Base-by-base conservation (phyloP, 2,329 filamentous ascomycete genomes). In the Alternaria solani region DNA sequence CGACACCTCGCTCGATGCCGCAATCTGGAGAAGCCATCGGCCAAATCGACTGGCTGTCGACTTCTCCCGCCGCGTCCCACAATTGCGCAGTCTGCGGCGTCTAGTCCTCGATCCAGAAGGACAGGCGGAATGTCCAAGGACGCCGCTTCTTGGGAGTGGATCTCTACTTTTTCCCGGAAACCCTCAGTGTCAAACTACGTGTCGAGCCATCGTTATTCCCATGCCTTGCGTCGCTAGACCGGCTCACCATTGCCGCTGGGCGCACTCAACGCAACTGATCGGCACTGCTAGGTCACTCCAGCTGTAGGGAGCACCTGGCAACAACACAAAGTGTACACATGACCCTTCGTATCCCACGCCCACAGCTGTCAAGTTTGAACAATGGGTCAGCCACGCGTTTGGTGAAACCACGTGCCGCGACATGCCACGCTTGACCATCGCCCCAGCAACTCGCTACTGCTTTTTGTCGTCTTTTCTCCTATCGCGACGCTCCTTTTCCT, bases 341-440 rank as follows among this genome's bases (percentile, higher is more conserved):
- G 43, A 54, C 41, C 23, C 48, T 59, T 48, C 9, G 43, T 41
- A 57, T 38, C 53, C 61, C 55, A 57, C 54, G 43, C 48, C n/a
- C 38, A 7, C 25, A 18, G n/a, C 51, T n/a, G 36, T 38, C 5
- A 49, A 51, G 28, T 30, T 20, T 48, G 55, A 49, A 55, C 26
- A 59, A 49, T 51, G 49, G 30, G 41, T 38, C 54, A 25, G 25
- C 51, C 34, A 48, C 56, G 14, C 42, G 42, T 48, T 38, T 58
- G 51, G 14, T 53, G 56, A 54, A 59, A 59, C 56, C 28, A 26
- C 36, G 43, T 32, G 41, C 41, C 43, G 38, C 26, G 26, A 56
- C 9, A 42, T 51, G 46, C 44, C 38, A 56, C 38, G 36, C 12
- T 18, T 23, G 20, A 28, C 14, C 20, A 28, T 48, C 26, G 14